A percentile compares a stretch with the other conserved stretches of the same genome.
Evolutionary conservation across 1,139 yeast species (phyloP).

Genomic region (Taphrina wiesneri): DNA sequence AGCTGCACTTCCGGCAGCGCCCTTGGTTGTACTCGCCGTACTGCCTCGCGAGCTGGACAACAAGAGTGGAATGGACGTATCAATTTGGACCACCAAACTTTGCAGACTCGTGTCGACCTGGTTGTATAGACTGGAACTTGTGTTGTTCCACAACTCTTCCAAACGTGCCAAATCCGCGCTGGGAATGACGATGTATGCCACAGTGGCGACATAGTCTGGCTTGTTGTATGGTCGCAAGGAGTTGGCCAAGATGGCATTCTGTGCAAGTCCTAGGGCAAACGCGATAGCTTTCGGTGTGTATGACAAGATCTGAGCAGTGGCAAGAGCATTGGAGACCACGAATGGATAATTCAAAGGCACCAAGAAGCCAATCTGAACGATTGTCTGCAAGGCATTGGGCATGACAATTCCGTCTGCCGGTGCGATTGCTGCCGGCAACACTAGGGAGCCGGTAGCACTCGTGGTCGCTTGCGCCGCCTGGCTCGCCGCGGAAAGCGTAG

Average conservation of each 20-base stretch:
- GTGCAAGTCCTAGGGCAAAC: constrained; percentile 44
- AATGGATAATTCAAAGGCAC: constrained; percentile 49
- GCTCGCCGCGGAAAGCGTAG: neutral
- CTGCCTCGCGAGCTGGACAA: neutral
- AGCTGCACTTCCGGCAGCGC: constrained; percentile 10
- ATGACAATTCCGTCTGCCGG: constrained; percentile 46
- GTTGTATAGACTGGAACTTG: constrained; percentile 45
- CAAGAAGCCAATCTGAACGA: constrained; percentile 49
- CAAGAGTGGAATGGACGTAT: constrained; percentile 43
- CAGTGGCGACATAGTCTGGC: constrained; percentile 46
- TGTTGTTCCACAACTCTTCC: constrained; percentile 42
- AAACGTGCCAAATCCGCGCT: constrained; percentile 42
- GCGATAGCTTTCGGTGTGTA: constrained; percentile 49
- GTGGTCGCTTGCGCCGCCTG: neutral
- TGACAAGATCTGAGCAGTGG: constrained; percentile 51
- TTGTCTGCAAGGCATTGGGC: constrained; percentile 43
- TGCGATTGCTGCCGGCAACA: constrained; percentile 48
- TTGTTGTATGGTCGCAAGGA: constrained; percentile 46
- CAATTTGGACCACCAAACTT: constrained; percentile 48
- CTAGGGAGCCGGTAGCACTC: constrained; percentile 29
- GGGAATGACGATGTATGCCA: constrained; percentile 49
- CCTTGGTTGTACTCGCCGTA: constrained; percentile 41
- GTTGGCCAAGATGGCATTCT: constrained; percentile 44
- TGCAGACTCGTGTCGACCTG: constrained; percentile 45
- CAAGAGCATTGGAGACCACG: constrained; percentile 48